phyloP scores from a whole-genome alignment of 371 early-diverging fungal species.

The Mortierella sp. region DNA sequence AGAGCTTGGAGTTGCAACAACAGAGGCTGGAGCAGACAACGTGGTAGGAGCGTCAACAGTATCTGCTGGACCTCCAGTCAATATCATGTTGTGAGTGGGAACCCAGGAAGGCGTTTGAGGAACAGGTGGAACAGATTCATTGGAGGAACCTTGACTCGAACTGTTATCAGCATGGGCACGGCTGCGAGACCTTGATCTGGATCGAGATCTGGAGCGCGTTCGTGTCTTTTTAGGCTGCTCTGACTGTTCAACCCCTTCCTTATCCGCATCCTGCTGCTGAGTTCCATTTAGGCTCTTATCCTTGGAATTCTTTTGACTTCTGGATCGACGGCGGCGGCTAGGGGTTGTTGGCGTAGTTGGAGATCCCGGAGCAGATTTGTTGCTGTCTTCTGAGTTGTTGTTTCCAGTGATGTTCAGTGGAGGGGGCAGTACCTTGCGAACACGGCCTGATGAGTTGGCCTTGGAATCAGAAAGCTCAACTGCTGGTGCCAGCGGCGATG shows the following conservation, averaged over 20 bases:
- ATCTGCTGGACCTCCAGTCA: conserved; percentile 13
- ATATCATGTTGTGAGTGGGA: conserved; percentile 43
- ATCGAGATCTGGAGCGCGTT: conserved; percentile 46
- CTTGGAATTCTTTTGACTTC: conserved; percentile 39
- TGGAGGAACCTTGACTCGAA: conserved; percentile 33
- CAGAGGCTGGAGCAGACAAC: conserved; percentile 14
- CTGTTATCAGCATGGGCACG: conserved; percentile 35
- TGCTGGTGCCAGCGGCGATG: conserved; percentile 5
- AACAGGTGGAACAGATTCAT: conserved; percentile 49
- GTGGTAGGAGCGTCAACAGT: conserved; percentile 12
- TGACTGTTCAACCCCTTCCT: conserved; percentile 11
- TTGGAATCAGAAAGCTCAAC: conserved; percentile 8
- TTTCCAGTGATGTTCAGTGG: conserved; percentile 39
- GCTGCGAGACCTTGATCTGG: conserved; percentile 37
- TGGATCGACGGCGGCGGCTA: conserved; percentile 46
- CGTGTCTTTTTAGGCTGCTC: conserved; percentile 43
- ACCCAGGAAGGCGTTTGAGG: conserved; percentile 58
- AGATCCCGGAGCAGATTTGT: conserved; percentile 17
- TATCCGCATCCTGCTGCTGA: conserved; percentile 16
- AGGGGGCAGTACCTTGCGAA: conserved; percentile 32
- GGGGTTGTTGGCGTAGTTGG: conserved; percentile 45
- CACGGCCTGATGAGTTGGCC: conserved; percentile 11
- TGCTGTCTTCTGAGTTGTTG: conserved; percentile 10
- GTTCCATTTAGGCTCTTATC: conserved; percentile 30
- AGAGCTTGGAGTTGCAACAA: conserved; percentile 5